phyloP scores from a whole-genome alignment of 2,329 filamentous ascomycete species.

The Fusarium neocosmosporiellum region DNA sequence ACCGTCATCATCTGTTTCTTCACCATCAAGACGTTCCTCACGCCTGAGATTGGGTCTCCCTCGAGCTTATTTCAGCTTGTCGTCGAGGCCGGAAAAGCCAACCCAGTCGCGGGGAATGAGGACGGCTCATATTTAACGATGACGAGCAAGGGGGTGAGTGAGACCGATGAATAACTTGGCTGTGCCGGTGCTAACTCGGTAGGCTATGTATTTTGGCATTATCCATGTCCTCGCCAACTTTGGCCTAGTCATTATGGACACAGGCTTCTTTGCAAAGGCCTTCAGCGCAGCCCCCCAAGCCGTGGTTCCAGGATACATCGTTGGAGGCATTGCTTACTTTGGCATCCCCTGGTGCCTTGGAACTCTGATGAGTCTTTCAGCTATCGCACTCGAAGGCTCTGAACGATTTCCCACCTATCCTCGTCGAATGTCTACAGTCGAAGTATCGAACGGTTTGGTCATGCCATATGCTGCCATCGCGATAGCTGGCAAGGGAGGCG shows the following conservation, averaged over 20 bases:
- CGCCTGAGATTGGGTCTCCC: constrained; percentile 60
- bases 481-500: constrained; percentile 76
- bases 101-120: constrained; percentile 63
- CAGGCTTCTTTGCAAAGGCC: constrained; percentile 64
- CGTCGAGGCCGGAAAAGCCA: constrained; percentile 53
- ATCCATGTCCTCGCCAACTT: constrained; percentile 62
- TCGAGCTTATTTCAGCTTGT: constrained; percentile 62
- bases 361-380: constrained; percentile 61
- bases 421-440: constrained; percentile 64
- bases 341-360: constrained; percentile 65
- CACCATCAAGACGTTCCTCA: constrained; percentile 57
- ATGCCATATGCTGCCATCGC: constrained; percentile 77
- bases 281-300: constrained; percentile 60
- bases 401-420: constrained; percentile 66
- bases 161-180: fast-evolving
- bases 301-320: constrained; percentile 63
- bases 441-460: constrained; percentile 76
- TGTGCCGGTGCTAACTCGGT: not conserved
- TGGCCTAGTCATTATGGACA: constrained; percentile 66
- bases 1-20: constrained; percentile 64
- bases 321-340: constrained; percentile 65
- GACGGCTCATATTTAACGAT: constrained; percentile 65
- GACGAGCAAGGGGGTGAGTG: constrained; percentile 60
- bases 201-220: constrained; percentile 63
- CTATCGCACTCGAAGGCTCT: constrained; percentile 59